Evolutionary conservation across 805 yeast species (phyloP).

Genomic region (Blastobotrys mokoenaii): DNA sequence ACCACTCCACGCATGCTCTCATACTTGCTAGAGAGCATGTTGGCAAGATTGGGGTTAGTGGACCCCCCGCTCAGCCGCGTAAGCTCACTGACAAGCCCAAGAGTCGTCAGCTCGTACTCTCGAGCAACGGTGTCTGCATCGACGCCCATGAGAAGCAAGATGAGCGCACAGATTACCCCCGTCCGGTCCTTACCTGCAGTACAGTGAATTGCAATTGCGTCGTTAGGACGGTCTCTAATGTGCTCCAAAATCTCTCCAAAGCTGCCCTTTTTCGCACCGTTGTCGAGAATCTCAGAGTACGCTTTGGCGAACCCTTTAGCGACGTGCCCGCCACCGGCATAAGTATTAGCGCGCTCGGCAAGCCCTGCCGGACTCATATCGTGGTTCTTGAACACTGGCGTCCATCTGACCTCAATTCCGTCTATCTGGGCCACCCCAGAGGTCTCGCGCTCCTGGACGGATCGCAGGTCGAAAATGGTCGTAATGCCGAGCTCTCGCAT

Average conservation of each 20-base stretch:
- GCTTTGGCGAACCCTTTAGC: constrained; percentile 57
- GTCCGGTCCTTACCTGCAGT: constrained; percentile 86
- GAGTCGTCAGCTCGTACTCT: constrained; percentile 69
- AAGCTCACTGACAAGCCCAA: constrained; percentile 36
- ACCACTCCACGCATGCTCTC: constrained; percentile 65
- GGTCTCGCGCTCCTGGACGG: constrained; percentile 40
- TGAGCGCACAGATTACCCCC: constrained; percentile 62
- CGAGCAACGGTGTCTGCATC: constrained; percentile 56
- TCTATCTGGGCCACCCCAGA: constrained; percentile 38
- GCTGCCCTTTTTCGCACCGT: constrained; percentile 34
- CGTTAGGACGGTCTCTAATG: constrained; percentile 46
- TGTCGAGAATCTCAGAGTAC: constrained; percentile 47
- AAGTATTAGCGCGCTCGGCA: constrained; percentile 44
- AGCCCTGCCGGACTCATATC: constrained; percentile 60
- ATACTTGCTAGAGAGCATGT: constrained; percentile 53
- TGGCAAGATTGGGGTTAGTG: constrained; percentile 38
- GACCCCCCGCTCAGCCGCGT: constrained; percentile 24
- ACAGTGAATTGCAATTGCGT: constrained; percentile 60
- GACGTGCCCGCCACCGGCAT: constrained; percentile 37
- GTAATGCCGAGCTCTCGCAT: constrained; percentile 40
- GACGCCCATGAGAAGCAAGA: constrained; percentile 56
- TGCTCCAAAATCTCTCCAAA: constrained; percentile 45
- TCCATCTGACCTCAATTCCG: constrained; percentile 41
- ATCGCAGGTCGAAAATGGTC: constrained; percentile 60
- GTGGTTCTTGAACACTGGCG: constrained; percentile 46